Base-by-base conservation (phyloP, 257 asterid species). In the Solanum virginianum region DNA sequence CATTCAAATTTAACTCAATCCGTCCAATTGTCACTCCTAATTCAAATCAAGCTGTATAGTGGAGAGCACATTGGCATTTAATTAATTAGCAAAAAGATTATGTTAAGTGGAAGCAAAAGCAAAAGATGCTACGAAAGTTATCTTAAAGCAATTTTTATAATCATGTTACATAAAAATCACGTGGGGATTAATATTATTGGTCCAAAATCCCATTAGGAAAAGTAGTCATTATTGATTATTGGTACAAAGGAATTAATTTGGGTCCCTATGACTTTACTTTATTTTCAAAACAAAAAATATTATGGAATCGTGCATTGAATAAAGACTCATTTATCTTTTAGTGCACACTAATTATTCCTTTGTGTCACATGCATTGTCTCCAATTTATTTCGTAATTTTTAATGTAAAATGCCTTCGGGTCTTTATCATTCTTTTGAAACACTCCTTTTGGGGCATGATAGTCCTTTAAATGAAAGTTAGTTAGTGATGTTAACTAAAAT, bases 81-180 rank as follows among this genome's bases (percentile, higher is more conserved):
- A n/a, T 13, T 69, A 15, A 13, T 24, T 60, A n/a, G 54, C 60
- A 57, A 43, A 57, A 65, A 39, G 59, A 22, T 81, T 79, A 39
- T 20, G 39, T 43, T 43, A 7, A n/a, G 72, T 57, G 84, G 84
- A 81, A 81, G 84, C 84, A 20, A 60, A 22, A 75, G 43, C 6
- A 22, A 75, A 75, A 75, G 60, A 49, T 43, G 57, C 16, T 22
- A 39, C 20, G 7, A 81, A 41, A 80, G 47, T 53, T 80, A 54
- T 24, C 26, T 14, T 15, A 70, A 77, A 12, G 72, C 82, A 82
- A 16, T 41, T 20, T 56, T 81, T 14, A 47, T 60, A 49, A 49
- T 47, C 80, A 72, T 49, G 57, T 13, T 79, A 65, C 87, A 83
- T 70, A 69, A 77, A 80, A 8, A 57, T 88, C 90, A 88, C 88